A percentile compares a stretch with the other conserved stretches of the same genome.
These are phyloP conservation scores for Fusarium cyanostomum DNA, from an alignment of 2,329 filamentous ascomycete genomes.

Conservation along the genomic window DNA sequence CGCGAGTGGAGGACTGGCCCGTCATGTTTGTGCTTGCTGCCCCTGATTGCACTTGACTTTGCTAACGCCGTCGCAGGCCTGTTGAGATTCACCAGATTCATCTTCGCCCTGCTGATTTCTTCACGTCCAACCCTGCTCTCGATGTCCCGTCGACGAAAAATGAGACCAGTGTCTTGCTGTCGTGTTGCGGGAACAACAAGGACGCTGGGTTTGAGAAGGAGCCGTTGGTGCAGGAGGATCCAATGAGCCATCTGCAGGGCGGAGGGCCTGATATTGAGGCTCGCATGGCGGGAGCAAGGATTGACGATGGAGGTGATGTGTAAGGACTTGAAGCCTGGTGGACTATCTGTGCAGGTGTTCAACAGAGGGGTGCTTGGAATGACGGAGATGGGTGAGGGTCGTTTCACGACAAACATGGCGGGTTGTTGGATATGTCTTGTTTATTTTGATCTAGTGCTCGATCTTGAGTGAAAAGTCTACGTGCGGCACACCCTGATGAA, in stretches of 20 bases:
- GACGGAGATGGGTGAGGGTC: not conserved
- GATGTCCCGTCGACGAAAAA: constrained; percentile 54
- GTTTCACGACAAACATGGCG: not conserved
- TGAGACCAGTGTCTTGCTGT: constrained; percentile 53
- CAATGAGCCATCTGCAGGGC: constrained; percentile 48
- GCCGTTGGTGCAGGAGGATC: constrained; percentile 43
- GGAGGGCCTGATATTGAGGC: constrained; percentile 27
- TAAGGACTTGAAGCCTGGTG: no score
- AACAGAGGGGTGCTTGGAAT: not conserved
- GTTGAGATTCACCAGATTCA: constrained; percentile 22
- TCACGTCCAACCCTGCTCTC: constrained; percentile 57
- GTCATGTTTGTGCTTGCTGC: constrained; percentile 55
- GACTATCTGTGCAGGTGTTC: not conserved
- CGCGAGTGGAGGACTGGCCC: constrained; percentile 60
- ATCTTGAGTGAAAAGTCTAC: constrained; percentile 98
- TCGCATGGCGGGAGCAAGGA: constrained; percentile 30
- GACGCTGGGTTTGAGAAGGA: constrained; percentile 12
- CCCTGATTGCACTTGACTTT: not conserved
- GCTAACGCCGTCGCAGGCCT: constrained; percentile 3
- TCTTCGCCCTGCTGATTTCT: constrained; percentile 55
- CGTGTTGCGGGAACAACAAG: constrained; percentile 41
- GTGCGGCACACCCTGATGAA: constrained; percentile 93
- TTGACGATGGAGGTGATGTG: constrained; percentile 10
- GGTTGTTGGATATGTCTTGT: constrained; percentile 19
- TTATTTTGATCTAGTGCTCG: constrained; percentile 46